phyloP scores from a whole-genome alignment of 1,139 yeast genomes.

The Sugiyamaella paludigena region DNA sequence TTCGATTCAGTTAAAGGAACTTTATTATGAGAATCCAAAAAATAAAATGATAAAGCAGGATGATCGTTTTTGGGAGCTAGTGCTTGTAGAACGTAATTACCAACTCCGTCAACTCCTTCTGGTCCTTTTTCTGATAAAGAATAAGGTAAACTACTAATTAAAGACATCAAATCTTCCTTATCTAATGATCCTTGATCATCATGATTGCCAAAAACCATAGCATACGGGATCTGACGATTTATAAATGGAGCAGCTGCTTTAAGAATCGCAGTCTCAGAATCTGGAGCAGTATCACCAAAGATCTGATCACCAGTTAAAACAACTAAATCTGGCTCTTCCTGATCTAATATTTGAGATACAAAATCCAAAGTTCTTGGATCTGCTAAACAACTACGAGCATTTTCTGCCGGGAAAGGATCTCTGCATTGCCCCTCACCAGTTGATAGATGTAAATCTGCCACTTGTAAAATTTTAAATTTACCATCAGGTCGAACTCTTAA shows the following conservation, averaged over 20 bases:
- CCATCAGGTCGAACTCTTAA: constrained; percentile 43
- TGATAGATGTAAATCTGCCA: constrained; percentile 83
- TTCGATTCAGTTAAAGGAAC: constrained; percentile 54
- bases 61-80: constrained; percentile 43
- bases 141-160: constrained; percentile 60
- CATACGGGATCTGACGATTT: constrained; percentile 67
- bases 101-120: constrained; percentile 65
- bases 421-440: constrained; percentile 62
- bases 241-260: constrained; percentile 77
- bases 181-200: constrained; percentile 74
- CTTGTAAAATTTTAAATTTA: constrained; percentile 72
- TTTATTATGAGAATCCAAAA: constrained; percentile 79
- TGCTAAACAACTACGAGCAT: constrained; percentile 55
- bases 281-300: constrained; percentile 67
- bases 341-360: constrained; percentile 59
- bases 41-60: constrained; percentile 60
- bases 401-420: constrained; percentile 55
- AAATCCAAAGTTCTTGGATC: constrained; percentile 67
- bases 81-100: constrained; percentile 65
- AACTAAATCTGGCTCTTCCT: constrained; percentile 76
- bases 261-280: constrained; percentile 71
- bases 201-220: constrained; percentile 77
- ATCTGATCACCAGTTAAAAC: constrained; percentile 87
- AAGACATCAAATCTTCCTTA: constrained; percentile 59
- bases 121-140: constrained; percentile 66